Percentiles rank a stretch among this genome's conserved stretches.
phyloP scores from a whole-genome alignment of 768 basidiomycete genomes.

The Hypholoma sublateritium region DNA sequence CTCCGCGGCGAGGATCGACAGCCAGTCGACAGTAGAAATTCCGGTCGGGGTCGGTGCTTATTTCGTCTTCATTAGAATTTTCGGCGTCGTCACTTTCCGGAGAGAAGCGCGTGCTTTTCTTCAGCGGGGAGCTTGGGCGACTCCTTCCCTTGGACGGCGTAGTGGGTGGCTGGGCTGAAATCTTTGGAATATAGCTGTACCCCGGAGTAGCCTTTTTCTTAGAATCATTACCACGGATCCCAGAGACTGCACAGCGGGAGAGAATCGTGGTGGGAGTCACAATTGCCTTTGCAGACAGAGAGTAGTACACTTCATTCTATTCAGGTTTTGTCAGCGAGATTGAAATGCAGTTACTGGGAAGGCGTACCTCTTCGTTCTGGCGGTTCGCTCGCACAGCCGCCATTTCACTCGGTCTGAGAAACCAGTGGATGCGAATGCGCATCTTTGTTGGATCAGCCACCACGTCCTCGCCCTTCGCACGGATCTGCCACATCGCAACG shows the following conservation, averaged over 20 bases:
- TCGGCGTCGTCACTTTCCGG: slow-evolving; percentile 19
- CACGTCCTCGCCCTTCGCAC: slow-evolving; percentile 26
- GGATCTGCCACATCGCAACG: slow-evolving; percentile 64
- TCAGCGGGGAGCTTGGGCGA: slow-evolving; percentile 19
- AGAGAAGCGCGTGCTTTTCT: slow-evolving; percentile 17
- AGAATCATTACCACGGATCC: slow-evolving; percentile 16
- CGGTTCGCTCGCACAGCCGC: slow-evolving; percentile 59
- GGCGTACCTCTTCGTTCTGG: slow-evolving; percentile 56
- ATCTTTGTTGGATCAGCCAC: slow-evolving; percentile 40
- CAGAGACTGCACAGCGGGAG: slow-evolving; percentile 49
- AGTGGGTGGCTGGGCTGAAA: slow-evolving; percentile 5
- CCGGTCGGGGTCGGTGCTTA: slow-evolving; percentile 19
- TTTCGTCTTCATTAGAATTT: slow-evolving; percentile 6
- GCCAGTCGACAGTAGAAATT: slow-evolving; percentile 60
- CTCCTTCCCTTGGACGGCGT: slow-evolving; percentile 18
- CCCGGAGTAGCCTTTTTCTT: slow-evolving; percentile 6
- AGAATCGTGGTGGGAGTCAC: slow-evolving; percentile 53
- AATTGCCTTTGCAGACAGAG: slow-evolving; percentile 46
- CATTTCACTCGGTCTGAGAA: slow-evolving; percentile 64
- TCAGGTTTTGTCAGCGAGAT: background rate
- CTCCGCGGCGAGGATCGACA: slow-evolving; percentile 53
- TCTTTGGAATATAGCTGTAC: background rate
- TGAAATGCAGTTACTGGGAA: background rate
- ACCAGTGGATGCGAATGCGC: slow-evolving; percentile 74
- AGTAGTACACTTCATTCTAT: slow-evolving; percentile 82